These are phyloP conservation scores for Starmerella potacharoeniae DNA, from an alignment of 805 yeast genomes.

Conservation along the genomic window DNA sequence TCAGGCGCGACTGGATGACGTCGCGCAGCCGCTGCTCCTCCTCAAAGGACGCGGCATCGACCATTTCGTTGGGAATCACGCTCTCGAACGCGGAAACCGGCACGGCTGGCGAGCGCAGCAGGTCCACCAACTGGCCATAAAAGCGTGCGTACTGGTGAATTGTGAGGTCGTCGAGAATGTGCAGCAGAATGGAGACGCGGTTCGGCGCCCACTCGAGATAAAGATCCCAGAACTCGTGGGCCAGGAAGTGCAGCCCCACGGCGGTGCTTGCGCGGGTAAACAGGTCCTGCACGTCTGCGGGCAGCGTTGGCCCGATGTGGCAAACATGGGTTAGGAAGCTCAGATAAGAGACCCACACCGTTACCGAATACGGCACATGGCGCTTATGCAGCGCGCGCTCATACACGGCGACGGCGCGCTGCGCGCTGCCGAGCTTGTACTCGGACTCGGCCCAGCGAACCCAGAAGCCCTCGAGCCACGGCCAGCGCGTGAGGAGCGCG, in stretches of 20 bases:
- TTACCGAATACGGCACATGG: slow-evolving; percentile 26
- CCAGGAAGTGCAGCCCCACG: slow-evolving; percentile 61
- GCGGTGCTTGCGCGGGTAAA: slow-evolving; percentile 40
- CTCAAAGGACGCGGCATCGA: neutral
- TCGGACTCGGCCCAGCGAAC: slow-evolving; percentile 31
- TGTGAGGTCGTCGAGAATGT: slow-evolving; percentile 29
- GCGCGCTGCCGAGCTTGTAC: slow-evolving; percentile 27
- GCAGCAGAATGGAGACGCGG: slow-evolving; percentile 32
- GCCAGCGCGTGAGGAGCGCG: slow-evolving; percentile 25
- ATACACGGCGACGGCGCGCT: slow-evolving; percentile 27
- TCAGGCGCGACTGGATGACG: slow-evolving; percentile 12
- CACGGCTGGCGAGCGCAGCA: neutral
- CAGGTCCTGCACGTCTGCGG: slow-evolving; percentile 17
- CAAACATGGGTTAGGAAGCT: slow-evolving; percentile 27
- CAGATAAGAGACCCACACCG: slow-evolving; percentile 32
- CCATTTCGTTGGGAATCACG: slow-evolving; percentile 1
- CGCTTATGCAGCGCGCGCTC: slow-evolving; percentile 26
- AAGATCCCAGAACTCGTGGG: slow-evolving; percentile 77
- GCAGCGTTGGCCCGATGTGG: slow-evolving; percentile 1
- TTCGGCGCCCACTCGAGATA: slow-evolving; percentile 48
- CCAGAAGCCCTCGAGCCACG: slow-evolving; percentile 35
- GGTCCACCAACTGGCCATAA: slow-evolving; percentile 35
- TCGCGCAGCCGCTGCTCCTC: slow-evolving; percentile 8
- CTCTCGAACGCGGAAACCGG: neutral
- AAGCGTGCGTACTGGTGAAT: slow-evolving; percentile 78